Evolutionary conservation across 1,284 basidiomycete species (phyloP), one percentile per base, ranked within the genome.

Genomic region (Mixia osmundae): DNA sequence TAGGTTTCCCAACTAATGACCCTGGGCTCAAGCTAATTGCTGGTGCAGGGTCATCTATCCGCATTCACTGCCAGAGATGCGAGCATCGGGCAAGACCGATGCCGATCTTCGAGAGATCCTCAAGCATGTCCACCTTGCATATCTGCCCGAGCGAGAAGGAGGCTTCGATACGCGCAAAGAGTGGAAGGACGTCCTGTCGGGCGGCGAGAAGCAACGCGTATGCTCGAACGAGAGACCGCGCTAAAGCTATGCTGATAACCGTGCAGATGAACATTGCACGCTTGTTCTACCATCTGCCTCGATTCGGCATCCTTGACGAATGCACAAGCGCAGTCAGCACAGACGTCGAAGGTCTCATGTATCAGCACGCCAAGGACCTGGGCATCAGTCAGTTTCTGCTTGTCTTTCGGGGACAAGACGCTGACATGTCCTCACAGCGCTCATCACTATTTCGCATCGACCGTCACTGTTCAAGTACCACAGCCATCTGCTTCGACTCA

Each of bases 271-370:
- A 66, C 0, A 66, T 82, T 61, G 76, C 77, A 11, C 64, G 82
- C 20, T 70, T 82, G 25, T 76, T 85, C 54, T 85, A 80, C 56
- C 79, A 82, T 54, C 57, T 62, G 29, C 82, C 82, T 1, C 69
- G 67, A 52, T 52, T 53, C 33, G 57, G 50, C 7, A 57, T 66
- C 11, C 54, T 66, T 14, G 63, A 64, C 53, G 87, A 95, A 55
- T 89, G 82, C 57, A 94, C 87, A 4, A 83, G 77, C 44, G 89
- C 89, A 1, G 85, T 97, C 5, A 91, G 83, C 7, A 83, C 79
- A 38, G 89, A 95, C 51, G 83, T 94, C 15, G 87, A 94, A 54
- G 85, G 85, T 0, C 63, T 74, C 42, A 87, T 97, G 80, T 95
- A 94, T 59, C 76, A 89, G 52, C 72, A 80, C 47, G 77, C 79